Conservation (phyloP, 2,329 filamentous ascomycete genomes). For the Cyphellophora attinorum region DNA sequence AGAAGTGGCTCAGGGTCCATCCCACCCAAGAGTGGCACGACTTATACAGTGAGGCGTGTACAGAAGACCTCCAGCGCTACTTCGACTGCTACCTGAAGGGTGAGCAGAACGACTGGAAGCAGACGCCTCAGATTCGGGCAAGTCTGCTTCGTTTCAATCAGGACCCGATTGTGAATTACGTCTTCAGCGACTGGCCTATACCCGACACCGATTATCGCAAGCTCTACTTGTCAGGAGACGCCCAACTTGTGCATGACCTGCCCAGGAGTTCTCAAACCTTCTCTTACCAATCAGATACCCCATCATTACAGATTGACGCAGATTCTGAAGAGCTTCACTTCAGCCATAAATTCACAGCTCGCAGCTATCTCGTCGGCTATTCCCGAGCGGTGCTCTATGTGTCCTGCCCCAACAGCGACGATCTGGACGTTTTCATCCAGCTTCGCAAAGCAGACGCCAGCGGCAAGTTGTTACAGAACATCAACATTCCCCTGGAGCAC, state of each 20-base stretch:
- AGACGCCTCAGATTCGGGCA: conserved; percentile 32
- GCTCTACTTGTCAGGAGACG: conserved; percentile 21
- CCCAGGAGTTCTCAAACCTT: conserved; percentile 7
- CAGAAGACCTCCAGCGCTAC: conserved; percentile 31
- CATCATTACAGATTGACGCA: conserved; percentile 8
- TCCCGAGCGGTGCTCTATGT: conserved; percentile 40
- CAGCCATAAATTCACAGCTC: conserved; percentile 29
- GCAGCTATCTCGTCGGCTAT: conserved; percentile 31
- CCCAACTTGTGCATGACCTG: conserved; percentile 4
- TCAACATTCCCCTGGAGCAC: conserved; percentile 33
- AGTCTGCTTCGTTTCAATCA: conserved; percentile 20
- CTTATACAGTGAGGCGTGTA: conserved; percentile 26
- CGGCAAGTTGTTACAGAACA: conserved; percentile 32
- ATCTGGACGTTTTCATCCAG: conserved; percentile 36
- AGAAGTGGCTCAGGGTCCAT: conserved; percentile 37
- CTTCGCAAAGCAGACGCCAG: conserved; percentile 34
- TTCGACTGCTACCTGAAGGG: conserved; percentile 39
- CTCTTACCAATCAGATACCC: conserved; percentile 26
- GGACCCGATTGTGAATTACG: conserved; percentile 9
- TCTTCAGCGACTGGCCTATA: conserved; percentile 20
- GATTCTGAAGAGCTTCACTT: conserved; percentile 21
- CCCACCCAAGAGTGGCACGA: conserved; percentile 38
- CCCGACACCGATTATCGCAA: conserved; percentile 14
- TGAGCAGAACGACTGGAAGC: conserved; percentile 34
- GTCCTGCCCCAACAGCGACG: conserved; percentile 31